Evolutionary conservation across 352 stramenopile genomes (phyloP), one percentile per base, ranked within the genome.

Genomic region (Plasmopara halstedii): DNA sequence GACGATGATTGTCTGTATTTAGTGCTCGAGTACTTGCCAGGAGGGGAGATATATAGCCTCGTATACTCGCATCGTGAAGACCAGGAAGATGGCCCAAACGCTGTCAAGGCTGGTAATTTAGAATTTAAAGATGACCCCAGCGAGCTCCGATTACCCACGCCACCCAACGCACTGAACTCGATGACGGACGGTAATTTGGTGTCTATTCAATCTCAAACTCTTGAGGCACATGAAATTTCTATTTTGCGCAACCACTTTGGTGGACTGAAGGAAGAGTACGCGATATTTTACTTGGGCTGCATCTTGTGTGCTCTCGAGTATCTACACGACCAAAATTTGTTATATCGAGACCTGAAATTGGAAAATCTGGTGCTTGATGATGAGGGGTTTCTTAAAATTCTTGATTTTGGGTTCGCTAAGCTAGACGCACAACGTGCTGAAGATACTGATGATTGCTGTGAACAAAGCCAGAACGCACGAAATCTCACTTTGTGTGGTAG

Each of bases 301-400:
- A 93, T 97, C 48, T 54, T 84, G 14, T 71, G 70, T 32, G 87
- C 72, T 11, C 56, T 90, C 23, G 64, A 82, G 57, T 91, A 90
- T 32, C 56, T 94, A 15, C 82, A 94, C 48, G 63, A 55, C 4
- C 51, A 81, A 25, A 69, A 61, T 17, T 62, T 88, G 52, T 63
- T 94, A 21, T 95, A 95, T 42, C 81, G 85, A 7, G 86, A 95
- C 53, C 58, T 96, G n/a, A 96, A 96, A 57, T 72, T 88, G 7
- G 85, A 96, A 56, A 96, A 95, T 53, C 50, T 95, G 9, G 70
- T 95, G 29, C 57, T 95, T 18, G 81, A 97, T 61, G 48, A 59
- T 6, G 64, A 70, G 23, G 94, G 95, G 14, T 98, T 98, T 68
- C 64, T 70, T 18, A 88, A 91, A 35, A 46, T 91, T 20, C 35